Percentiles rank a stretch among this genome's conserved stretches.
These are phyloP conservation scores for Pseudocercospora eumusae DNA, from an alignment of 2,329 filamentous ascomycete species.

Conservation along the genomic window DNA sequence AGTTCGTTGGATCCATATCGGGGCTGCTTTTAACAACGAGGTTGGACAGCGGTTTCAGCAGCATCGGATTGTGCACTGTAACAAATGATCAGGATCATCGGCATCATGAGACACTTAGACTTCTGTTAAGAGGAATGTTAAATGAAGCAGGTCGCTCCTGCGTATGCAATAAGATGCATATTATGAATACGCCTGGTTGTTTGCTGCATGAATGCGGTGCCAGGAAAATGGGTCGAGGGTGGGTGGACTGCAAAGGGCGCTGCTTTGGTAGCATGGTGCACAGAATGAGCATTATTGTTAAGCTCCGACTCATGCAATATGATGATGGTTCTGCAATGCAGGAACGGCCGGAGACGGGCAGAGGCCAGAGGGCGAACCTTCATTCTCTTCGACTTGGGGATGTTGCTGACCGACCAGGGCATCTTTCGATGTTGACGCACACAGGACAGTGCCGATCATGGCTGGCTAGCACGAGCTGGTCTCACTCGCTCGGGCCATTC, in stretches of 20 bases:
- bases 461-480: neutral
- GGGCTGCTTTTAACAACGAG: neutral
- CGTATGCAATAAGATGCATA: slow-evolving; percentile 2
- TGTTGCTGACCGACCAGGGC: neutral
- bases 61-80: neutral
- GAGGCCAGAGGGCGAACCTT: slow-evolving; percentile 11
- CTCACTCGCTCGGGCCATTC: neutral
- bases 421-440: slow-evolving; percentile 2
- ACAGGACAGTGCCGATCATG: neutral
- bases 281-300: neutral
- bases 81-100: neutral
- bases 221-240: neutral
- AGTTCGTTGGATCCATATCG: slow-evolving; percentile 1
- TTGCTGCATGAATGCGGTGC: slow-evolving; percentile 9
- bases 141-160: slow-evolving; percentile 2
- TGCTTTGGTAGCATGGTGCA: neutral
- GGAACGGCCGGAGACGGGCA: slow-evolving; percentile 4
- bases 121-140: neutral
- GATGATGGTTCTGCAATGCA: slow-evolving; percentile 19
- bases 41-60: slow-evolving; percentile 1
- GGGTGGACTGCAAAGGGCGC: neutral
- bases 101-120: neutral
- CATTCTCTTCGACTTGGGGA: neutral
- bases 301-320: slow-evolving; percentile 9
- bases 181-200: slow-evolving; percentile 12